These are phyloP conservation scores for Platanthera guangdongensis DNA, from an alignment of 106 monocot genomes.

Conservation along the genomic window DNA sequence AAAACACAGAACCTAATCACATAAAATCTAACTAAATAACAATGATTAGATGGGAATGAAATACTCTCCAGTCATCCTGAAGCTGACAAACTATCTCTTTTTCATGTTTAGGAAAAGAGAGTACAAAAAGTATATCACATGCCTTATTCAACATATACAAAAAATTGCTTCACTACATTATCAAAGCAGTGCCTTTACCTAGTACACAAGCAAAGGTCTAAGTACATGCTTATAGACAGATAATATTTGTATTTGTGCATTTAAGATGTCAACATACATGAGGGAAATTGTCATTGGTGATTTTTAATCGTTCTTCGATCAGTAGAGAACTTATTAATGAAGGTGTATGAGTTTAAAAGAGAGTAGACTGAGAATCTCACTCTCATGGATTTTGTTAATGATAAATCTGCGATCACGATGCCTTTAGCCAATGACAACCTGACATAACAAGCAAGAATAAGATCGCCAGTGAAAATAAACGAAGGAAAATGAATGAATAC, in stretches of 20 bases:
- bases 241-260: neutral
- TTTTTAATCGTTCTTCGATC: neutral
- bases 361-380: constrained; percentile 7
- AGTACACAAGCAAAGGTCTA: neutral
- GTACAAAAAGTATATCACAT: neutral
- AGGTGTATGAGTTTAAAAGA: neutral
- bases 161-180: neutral
- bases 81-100: neutral
- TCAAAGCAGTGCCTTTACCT: neutral
- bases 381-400: constrained; percentile 11
- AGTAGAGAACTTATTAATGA: neutral
- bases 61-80: neutral
- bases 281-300: neutral
- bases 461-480: neutral
- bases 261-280: neutral
- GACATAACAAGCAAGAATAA: constrained; percentile 7
- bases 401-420: constrained; percentile 12
- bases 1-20: neutral
- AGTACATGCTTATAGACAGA: neutral
- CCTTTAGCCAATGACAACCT: constrained; percentile 25
- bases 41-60: neutral
- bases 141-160: neutral
- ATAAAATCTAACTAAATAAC: neutral
- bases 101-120: neutral
- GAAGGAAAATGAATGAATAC: neutral